These are phyloP conservation scores for Casuarina equisetifolia DNA, from an alignment of 306 rosid species.

Conservation along the genomic window DNA sequence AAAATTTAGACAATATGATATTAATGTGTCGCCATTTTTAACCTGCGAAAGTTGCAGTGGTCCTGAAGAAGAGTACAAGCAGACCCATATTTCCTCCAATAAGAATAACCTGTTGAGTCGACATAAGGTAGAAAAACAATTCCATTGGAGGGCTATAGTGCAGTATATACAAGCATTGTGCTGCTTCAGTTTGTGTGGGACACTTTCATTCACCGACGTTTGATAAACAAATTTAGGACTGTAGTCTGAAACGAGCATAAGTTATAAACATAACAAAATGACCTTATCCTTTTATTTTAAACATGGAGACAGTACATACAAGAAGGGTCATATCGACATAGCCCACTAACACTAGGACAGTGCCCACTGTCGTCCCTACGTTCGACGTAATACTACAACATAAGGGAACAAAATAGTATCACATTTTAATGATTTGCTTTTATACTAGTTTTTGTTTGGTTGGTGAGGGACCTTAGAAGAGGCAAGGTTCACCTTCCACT, in stretches of 20 bases:
- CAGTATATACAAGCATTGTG: no score
- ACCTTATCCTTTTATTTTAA: constrained; percentile 28
- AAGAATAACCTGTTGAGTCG: no score
- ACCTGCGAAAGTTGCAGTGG: no score
- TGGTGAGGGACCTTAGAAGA: constrained; percentile 42
- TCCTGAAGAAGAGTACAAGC: no score
- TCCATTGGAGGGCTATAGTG: no score
- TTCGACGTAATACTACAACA: constrained; percentile 31
- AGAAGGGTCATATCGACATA: constrained; percentile 24
- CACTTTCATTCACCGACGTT: not conserved
- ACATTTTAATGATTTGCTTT: constrained; percentile 28
- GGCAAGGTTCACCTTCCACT: constrained; percentile 34
- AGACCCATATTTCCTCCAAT: no score
- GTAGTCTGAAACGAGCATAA: not conserved
- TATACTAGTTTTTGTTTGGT: constrained; percentile 37
- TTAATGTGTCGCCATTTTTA: no score
- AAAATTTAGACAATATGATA: no score
- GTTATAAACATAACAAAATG: constrained; percentile 17
- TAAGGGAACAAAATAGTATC: constrained; percentile 22
- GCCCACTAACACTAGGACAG: constrained; percentile 26
- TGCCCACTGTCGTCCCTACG: constrained; percentile 19
- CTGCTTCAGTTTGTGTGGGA: no score
- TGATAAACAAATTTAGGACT: not conserved
- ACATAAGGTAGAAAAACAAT: no score
- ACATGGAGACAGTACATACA: constrained; percentile 31